Evolutionary conservation across 371 early-diverging fungal species (phyloP).

Genomic region (Ecytonucleospora hepatopenaei): DNA sequence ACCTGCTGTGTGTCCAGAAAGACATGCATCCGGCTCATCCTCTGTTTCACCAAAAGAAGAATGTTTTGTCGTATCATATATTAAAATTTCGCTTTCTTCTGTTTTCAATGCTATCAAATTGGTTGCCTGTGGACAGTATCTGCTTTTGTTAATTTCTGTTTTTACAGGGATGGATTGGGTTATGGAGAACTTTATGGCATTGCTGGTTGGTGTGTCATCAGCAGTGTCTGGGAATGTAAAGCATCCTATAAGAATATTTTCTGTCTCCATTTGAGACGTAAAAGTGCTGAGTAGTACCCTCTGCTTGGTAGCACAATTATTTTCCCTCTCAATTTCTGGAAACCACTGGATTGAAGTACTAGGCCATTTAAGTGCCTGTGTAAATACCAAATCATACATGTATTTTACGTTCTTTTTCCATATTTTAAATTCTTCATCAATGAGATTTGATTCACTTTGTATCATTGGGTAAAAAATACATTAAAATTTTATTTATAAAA

Average conservation of each 20-base stretch:
- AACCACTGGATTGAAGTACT: constrained; percentile 89
- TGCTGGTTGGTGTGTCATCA: constrained; percentile 64
- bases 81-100: constrained; percentile 69
- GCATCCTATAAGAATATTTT: constrained; percentile 75
- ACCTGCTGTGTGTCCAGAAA: constrained; percentile 76
- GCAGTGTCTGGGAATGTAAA: constrained; percentile 68
- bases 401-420: constrained; percentile 98
- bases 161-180: constrained; percentile 39
- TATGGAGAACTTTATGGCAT: constrained; percentile 57
- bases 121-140: constrained; percentile 69
- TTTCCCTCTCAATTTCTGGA: constrained; percentile 62
- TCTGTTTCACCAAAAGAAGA: constrained; percentile 62
- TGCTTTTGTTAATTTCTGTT: constrained; percentile 48
- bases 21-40: constrained; percentile 70
- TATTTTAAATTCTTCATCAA: constrained; percentile 76
- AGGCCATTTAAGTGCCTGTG: constrained; percentile 91
- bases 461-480: constrained; percentile 1
- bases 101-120: constrained; percentile 84
- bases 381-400: constrained; percentile 83
- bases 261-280: constrained; percentile 77
- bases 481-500: not conserved
- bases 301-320: constrained; percentile 46
- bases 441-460: constrained; percentile 31
- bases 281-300: constrained; percentile 71
- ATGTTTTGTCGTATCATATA: constrained; percentile 89